Base-by-base conservation (phyloP, 768 basidiomycete genomes). In the Russula earlei region DNA sequence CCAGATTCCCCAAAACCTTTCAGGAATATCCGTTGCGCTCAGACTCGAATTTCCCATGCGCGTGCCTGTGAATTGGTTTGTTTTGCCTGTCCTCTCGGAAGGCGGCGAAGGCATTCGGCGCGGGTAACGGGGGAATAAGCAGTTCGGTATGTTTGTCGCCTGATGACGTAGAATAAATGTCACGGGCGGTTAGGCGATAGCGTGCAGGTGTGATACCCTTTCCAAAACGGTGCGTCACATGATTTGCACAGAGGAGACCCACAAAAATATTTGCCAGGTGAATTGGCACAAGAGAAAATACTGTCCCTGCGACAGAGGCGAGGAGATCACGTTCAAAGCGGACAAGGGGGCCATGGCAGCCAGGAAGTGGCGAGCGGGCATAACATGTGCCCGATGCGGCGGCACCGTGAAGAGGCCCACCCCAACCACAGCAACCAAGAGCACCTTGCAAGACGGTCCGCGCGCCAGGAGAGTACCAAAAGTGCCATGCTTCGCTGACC, bases 241-340 rank as follows among this genome's bases (percentile, higher is more conserved):
- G 84, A 66, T 85, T 87, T 36, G 83, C 75, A 60, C 83, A 85
- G n/a, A 87, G 66, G 40, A 87, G 64, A 4, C 81, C 75, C 2
- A 80, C 69, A 36, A 80, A 59, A 54, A 86, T 79, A 65, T 83
- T 83, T 49, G 76, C 41, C 44, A 87, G 57, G 64, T 87, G 83
- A 43, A 86, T 54, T 20, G 79, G 77, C 11, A 81, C 78, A 50
- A 83, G 64, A 10, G 74, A 68, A 66, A 87, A 86, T 17, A 77
- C 76, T 1, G 73, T 67, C 20, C 68, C 65, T 73, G 81, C 82
- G 17, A 83, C 69, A 22, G 67, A 62, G 22, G 64, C 68, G 11
- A 88, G 72, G 44, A 73, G 70, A 40, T 63, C 64, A 15, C 69
- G 69, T 67, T 86, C 82, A 66, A 82, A 83, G 8, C 68, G 69